phyloP scores from a whole-genome alignment of 2,329 filamentous ascomycete genomes.

The Lachnellula hyalina region DNA sequence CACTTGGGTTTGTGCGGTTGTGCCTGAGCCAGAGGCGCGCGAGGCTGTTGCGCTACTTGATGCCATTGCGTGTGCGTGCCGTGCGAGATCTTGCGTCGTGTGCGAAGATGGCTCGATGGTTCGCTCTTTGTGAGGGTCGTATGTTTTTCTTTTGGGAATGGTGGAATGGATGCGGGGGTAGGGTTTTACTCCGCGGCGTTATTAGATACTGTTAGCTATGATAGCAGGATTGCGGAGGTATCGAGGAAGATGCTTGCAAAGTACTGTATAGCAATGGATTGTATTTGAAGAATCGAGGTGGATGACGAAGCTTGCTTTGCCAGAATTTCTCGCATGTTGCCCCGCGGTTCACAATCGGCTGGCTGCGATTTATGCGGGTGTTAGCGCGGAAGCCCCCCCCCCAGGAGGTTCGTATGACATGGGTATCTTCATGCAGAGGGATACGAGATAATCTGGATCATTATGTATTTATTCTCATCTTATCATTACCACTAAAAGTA shows the following conservation, averaged over 20 bases:
- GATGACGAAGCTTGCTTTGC: background rate
- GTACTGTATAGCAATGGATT: background rate
- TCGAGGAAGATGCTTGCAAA: background rate
- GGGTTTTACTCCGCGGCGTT: background rate
- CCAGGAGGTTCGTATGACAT: background rate
- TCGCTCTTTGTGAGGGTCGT: background rate
- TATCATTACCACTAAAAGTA: background rate
- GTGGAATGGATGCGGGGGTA: background rate
- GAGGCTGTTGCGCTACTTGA: background rate
- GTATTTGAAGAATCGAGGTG: background rate
- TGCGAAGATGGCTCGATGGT: background rate
- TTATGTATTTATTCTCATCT: background rate
- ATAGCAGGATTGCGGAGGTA: background rate
- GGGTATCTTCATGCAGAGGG: background rate
- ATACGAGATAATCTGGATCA: background rate
- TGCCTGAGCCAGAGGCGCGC: background rate
- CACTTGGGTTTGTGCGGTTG: background rate
- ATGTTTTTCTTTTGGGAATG: background rate
- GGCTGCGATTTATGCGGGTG: background rate
- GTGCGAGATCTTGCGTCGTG: too few relatives aligned
- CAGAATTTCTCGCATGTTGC: background rate
- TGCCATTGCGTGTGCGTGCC: background rate
- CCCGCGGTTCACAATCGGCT: constrained; percentile 1
- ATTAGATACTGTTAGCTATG: too few relatives aligned
- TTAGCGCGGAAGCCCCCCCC: background rate